Base-by-base conservation (phyloP, 169 alveolate genomes). In the Eimeria sp. region DNA sequence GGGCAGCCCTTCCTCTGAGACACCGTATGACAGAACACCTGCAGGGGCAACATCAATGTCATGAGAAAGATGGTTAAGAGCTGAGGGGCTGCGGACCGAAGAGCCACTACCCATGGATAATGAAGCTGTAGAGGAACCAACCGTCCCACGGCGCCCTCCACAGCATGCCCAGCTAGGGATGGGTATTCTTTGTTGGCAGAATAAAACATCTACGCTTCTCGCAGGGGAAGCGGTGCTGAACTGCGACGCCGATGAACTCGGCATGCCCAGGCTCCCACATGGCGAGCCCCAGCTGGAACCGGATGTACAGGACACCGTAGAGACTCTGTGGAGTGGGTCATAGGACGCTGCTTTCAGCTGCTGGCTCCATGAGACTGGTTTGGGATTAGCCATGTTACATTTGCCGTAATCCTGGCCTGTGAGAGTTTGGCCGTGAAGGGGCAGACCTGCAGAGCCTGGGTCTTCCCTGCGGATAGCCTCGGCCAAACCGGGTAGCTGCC, bases 221-320 rank as follows among this genome's bases (percentile, higher is more conserved):
- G 87, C 33, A 46, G 87, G 43, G 27, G 87, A 77, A 77, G 87
- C 62, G 87, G 62, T 62, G 46, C 87, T 77, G 62, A 77, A 77
- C 66, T 77, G 87, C 62, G 87, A 77, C 14, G 66, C 64, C 87
- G 87, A 46, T 27, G 87, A 77, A n/a, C 87, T 46, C 66, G 18
- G 49, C 27, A 62, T 25, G 87, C 64, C 87, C 87, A 49, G 58
- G 64, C 87, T 77, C 87, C 87, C 87, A 52, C 87, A 77, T 4
- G 87, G 8, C 25, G 87, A 27, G 25, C 66, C 87, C 43, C 87
- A 77, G 87, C 87, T 46, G 87, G 87, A 77, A 27, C 87, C 87
- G 27, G 87, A 46, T 46, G 66, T 37, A 77, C 62, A 77, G 60
- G 43, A 77, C 43, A 20, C 87, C 87, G 40, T 43, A 52, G 20